Evolutionary conservation across 2,329 filamentous ascomycete species (phyloP).

Genomic region (Gnomoniopsis smithogilvyi): DNA sequence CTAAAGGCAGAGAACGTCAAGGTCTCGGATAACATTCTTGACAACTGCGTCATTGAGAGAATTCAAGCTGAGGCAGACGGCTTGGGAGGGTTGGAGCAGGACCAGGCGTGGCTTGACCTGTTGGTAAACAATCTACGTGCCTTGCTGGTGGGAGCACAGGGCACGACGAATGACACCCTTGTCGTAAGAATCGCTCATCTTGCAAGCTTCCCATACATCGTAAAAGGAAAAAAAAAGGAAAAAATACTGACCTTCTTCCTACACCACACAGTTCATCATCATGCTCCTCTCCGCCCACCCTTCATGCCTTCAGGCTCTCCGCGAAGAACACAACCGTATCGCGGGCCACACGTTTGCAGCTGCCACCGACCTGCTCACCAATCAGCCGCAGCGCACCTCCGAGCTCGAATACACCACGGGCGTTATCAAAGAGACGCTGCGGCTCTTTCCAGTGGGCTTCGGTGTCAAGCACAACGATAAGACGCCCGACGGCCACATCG

Average conservation of each 20-base stretch:
- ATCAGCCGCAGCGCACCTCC: background rate
- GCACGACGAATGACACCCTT: background rate
- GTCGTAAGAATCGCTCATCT: background rate
- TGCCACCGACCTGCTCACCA: background rate
- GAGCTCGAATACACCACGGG: background rate
- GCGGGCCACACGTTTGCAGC: background rate
- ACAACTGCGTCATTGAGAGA: constrained; percentile 6
- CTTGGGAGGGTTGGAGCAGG: background rate
- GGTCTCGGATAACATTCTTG: background rate
- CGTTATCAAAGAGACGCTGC: background rate
- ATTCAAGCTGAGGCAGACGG: background rate
- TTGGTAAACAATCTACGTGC: background rate
- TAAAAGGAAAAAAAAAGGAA: no score
- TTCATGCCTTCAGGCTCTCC: background rate
- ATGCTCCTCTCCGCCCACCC: background rate
- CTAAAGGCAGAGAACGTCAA: background rate
- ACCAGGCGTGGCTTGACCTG: background rate
- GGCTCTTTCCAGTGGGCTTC: background rate
- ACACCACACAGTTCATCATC: background rate
- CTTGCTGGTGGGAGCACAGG: background rate
- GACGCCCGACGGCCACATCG: background rate
- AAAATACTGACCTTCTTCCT: background rate
- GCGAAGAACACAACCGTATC: background rate
- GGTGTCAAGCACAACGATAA: background rate
- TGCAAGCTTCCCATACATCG: background rate